Evolutionary conservation across 176 grass and related monocot genomes (phyloP).

Genomic region (Urochloa ruziziensis): DNA sequence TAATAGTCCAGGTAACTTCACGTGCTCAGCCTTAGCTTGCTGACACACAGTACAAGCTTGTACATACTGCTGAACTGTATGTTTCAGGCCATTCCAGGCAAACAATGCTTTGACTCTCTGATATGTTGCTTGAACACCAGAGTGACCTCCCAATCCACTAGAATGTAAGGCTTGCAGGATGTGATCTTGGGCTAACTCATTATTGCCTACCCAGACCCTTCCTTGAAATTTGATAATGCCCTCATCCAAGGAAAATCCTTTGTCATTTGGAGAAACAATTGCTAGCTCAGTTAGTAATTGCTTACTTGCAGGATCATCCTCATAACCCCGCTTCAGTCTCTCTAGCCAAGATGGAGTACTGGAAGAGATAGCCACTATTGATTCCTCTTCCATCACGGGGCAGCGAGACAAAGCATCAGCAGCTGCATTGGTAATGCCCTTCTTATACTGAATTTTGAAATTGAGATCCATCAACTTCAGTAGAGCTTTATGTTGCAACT

Average conservation of each 20-base stretch:
- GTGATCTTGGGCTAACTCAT: fast-evolving
- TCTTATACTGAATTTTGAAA: too few relatives aligned
- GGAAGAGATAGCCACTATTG: fast-evolving
- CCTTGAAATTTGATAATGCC: neutral
- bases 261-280: fast-evolving
- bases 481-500: too few relatives aligned
- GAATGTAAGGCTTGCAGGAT: neutral
- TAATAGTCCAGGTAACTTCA: fast-evolving
- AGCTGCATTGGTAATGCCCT: neutral
- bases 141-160: neutral
- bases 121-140: neutral
- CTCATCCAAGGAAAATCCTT: fast-evolving
- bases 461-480: too few relatives aligned
- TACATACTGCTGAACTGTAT: fast-evolving
- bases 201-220: neutral
- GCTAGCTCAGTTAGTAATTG: too few relatives aligned
- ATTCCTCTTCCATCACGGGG: fast-evolving
- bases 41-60: neutral
- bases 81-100: neutral
- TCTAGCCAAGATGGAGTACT: neutral
- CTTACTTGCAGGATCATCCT: too few relatives aligned
- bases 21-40: neutral
- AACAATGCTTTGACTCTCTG: neutral
- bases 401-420: neutral
- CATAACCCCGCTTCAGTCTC: fast-evolving